Evolutionary conservation across 257 asterid genomes (phyloP).

Genomic region (Nicotiana tabacum): DNA sequence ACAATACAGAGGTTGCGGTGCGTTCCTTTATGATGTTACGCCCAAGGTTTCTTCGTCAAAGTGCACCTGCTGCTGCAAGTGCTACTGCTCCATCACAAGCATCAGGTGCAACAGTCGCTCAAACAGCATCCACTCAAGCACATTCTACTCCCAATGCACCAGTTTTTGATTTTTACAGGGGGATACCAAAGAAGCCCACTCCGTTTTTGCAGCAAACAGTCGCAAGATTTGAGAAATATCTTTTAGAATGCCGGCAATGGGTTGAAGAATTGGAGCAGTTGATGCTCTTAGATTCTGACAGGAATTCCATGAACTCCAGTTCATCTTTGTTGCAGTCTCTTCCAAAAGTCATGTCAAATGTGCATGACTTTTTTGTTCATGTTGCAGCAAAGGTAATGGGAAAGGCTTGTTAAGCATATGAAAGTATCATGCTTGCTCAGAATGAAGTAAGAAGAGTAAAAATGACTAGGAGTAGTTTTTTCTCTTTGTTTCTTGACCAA

Average conservation of each 20-base stretch:
- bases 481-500: not conserved
- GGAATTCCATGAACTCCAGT: conserved; percentile 42
- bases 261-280: conserved; percentile 91
- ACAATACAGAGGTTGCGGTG: conserved; percentile 83
- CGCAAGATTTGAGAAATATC: conserved; percentile 86
- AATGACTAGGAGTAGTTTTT: not conserved
- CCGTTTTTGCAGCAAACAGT: conserved; percentile 85
- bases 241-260: conserved; percentile 84
- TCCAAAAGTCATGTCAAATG: conserved; percentile 89
- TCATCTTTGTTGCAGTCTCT: conserved; percentile 82
- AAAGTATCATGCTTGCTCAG: not conserved
- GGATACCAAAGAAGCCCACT: conserved; percentile 88
- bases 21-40: conserved; percentile 90
- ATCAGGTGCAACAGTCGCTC: conserved; percentile 50
- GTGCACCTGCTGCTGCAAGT: conserved; percentile 40
- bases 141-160: conserved; percentile 54
- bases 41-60: conserved; percentile 79
- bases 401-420: not conserved
- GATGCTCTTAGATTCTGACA: conserved; percentile 59
- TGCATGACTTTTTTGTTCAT: conserved; percentile 89
- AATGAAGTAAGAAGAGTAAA: not conserved
- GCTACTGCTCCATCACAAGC: conserved; percentile 56
- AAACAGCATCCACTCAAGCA: conserved; percentile 51
- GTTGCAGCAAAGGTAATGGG: conserved; percentile 92
- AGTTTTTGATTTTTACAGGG: conserved; percentile 79